Base-by-base conservation (phyloP, 352 stramenopile genomes). In the Phytophthora cryptogea region DNA sequence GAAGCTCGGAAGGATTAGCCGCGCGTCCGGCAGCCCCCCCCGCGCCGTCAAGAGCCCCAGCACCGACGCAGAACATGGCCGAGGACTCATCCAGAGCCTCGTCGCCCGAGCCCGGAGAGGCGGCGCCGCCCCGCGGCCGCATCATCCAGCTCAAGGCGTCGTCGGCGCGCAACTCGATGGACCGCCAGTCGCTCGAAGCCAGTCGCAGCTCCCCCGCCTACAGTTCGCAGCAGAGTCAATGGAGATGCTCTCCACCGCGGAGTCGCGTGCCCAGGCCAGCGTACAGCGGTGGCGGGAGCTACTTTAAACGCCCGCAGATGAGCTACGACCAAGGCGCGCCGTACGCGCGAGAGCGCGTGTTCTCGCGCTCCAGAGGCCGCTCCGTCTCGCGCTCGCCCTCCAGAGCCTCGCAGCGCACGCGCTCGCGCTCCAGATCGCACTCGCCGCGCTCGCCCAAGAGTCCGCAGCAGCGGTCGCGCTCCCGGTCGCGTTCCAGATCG, bases 361-460 rank as follows among this genome's bases (percentile, higher is more conserved):
- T 85, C 26, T 55, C 61, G 8, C 72, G 73, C 3, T 74, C 66
- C 5, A 72, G 67, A 45, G 67, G 73, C 4, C 80, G 78, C 17
- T 85, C 78, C 8, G 74, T 83, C 9, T 89, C 78, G 17, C 76
- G 79, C 8, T 90, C 79, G 6, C 72, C 63, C 0, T 88, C 78
- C 7, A 71, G 45, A 58, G 36, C 56, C 11, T 74, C 62, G 13
- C 66, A 68, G 8, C 52, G 48, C 51, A 48, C 63, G 63, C 57
- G 70, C 30, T 73, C 70, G 40, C 14, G 62, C 13, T 55, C 72
- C 8, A 58, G 69, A 31, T 73, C 66, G 16, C 39, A 41, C 13
- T 59, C 63, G 8, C 37, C 50, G 13, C 49, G 52, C 2, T 67
- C 55, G 5, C 55, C 62, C 11, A 63, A 63, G 31, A 72, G 59